A percentile compares a stretch with the other conserved stretches of the same genome.
phyloP scores from a whole-genome alignment of 805 yeast genomes.

The Metschnikowia reukaufii region DNA sequence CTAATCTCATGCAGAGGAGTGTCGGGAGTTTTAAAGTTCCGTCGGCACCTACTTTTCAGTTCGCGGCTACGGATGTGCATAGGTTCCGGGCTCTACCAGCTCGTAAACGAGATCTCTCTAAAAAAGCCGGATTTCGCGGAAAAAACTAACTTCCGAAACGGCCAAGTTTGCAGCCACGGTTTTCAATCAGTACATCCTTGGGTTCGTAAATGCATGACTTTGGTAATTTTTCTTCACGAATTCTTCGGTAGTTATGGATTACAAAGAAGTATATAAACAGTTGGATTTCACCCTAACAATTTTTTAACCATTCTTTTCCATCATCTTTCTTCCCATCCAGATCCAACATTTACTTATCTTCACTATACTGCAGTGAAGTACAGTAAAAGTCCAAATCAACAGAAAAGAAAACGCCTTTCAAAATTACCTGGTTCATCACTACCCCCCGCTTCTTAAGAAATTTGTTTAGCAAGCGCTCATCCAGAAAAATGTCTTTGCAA shows the following conservation, averaged over 20 bases:
- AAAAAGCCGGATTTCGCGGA: neutral
- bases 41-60: neutral
- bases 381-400: neutral
- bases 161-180: neutral
- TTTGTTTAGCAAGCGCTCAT: neutral
- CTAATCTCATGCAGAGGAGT: no score
- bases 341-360: neutral
- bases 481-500: conserved; percentile 16
- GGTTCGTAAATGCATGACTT: no score
- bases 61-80: neutral
- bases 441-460: neutral
- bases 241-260: no score
- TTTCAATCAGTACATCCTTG: no score
- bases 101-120: neutral
- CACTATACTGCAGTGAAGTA: neutral
- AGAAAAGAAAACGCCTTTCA: neutral
- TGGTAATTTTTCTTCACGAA: no score
- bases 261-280: neutral
- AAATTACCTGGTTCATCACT: no score
- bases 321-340: neutral
- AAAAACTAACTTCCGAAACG: neutral
- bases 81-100: neutral
- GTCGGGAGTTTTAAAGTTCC: neutral
- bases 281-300: neutral
- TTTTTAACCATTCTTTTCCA: neutral